A percentile compares a stretch with the other conserved stretches of the same genome.
These are phyloP conservation scores for Colletotrichum lindemuthianum DNA, from an alignment of 2,329 filamentous ascomycete species.

Conservation along the genomic window DNA sequence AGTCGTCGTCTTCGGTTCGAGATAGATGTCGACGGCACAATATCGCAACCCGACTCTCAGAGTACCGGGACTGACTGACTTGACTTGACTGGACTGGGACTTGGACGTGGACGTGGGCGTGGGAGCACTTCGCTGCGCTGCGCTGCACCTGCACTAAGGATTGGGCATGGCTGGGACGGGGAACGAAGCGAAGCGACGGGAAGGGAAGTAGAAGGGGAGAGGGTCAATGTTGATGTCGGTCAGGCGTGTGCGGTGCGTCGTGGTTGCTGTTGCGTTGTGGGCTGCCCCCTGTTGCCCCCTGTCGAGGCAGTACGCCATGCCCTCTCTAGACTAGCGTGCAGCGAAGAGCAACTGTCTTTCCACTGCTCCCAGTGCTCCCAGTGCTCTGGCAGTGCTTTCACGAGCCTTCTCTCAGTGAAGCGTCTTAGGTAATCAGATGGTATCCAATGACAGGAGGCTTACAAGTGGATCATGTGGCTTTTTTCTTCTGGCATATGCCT, in stretches of 20 bases:
- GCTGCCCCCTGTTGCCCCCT: constrained; percentile 36
- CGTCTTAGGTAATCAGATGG: constrained; percentile 20
- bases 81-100: constrained; percentile 18
- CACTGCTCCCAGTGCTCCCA: too few species aligned
- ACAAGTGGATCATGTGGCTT: constrained; percentile 13
- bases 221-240: constrained; percentile 38
- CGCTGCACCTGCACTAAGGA: background rate
- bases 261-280: constrained; percentile 34
- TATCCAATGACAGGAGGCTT: constrained; percentile 5
- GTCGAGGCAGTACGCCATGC: constrained; percentile 34
- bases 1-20: constrained; percentile 34
- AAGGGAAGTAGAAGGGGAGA: constrained; percentile 4
- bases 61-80: constrained; percentile 27
- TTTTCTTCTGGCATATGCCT: constrained; percentile 23
- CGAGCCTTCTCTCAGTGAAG: too few species aligned
- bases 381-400: too few species aligned
- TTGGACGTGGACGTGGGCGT: constrained; percentile 14
- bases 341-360: constrained; percentile 36
- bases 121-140: too few species aligned
- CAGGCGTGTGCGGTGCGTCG: constrained; percentile 20
- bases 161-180: constrained; percentile 36
- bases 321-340: constrained; percentile 18
- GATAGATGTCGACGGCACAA: constrained; percentile 34
- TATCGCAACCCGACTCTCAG: constrained; percentile 21
- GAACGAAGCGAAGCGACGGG: background rate